These are phyloP conservation scores for Ziziphus jujuba DNA, from an alignment of 306 rosid genomes.

Conservation along the genomic window DNA sequence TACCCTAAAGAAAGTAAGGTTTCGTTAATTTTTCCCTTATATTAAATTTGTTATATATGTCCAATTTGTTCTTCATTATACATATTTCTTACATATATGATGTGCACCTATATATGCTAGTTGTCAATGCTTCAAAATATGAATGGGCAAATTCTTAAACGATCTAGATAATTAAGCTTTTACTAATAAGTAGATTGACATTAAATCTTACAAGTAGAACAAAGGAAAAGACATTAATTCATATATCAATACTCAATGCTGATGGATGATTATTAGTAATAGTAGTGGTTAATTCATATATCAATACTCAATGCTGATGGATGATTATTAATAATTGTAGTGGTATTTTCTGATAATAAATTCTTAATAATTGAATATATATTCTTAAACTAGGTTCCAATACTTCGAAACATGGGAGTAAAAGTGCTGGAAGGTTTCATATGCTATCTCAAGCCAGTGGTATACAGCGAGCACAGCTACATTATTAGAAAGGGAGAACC, in stretches of 20 bases:
- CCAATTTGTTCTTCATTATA: too few species aligned
- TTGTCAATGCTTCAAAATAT: conserved; percentile 4
- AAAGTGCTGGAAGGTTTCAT: background rate
- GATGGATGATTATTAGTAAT: too few species aligned
- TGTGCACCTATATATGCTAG: background rate
- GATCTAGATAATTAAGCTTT: background rate
- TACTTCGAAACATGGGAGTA: too few species aligned
- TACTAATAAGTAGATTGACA: background rate
- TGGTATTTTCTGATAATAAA: background rate
- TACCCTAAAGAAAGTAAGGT: conserved; percentile 5
- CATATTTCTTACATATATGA: too few species aligned
- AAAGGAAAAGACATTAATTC: too few species aligned
- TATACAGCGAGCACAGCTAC: background rate
- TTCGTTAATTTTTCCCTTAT: background rate
- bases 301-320: too few species aligned
- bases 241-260: too few species aligned
- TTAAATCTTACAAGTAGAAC: too few species aligned
- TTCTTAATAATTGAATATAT: background rate
- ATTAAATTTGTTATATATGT: too few species aligned
- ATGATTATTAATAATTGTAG: too few species aligned
- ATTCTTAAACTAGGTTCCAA: too few species aligned
- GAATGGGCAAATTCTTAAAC: background rate
- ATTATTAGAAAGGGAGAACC: conserved; percentile 4
- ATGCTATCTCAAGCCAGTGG: background rate
- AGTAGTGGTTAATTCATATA: too few species aligned